Evolutionary conservation across 2,329 filamentous ascomycete species (phyloP).

Genomic region (Aspergillus aculeatus): DNA sequence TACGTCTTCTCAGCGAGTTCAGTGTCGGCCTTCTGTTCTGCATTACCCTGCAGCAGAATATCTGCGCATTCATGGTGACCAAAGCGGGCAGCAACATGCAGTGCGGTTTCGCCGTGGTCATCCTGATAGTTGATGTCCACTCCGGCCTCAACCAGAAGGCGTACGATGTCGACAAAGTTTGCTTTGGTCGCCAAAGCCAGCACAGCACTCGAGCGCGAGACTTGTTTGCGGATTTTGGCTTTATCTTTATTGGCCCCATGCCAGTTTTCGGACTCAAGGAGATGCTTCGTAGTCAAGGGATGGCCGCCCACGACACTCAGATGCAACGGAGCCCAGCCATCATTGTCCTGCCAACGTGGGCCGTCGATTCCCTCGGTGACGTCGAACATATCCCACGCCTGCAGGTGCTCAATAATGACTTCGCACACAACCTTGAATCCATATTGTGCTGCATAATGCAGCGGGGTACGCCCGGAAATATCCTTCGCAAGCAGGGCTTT

Average conservation of each 20-base stretch:
- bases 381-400: constrained; percentile 83
- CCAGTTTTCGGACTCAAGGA: constrained; percentile 80
- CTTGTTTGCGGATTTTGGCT: constrained; percentile 63
- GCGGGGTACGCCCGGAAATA: constrained; percentile 75
- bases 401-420: constrained; percentile 82
- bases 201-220: constrained; percentile 82
- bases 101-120: constrained; percentile 81
- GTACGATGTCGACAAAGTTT: constrained; percentile 80
- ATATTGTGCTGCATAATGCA: constrained; percentile 94
- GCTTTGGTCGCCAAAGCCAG: constrained; percentile 84
- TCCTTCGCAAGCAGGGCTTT: constrained; percentile 68
- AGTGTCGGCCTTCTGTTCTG: constrained; percentile 69
- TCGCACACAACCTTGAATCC: constrained; percentile 90
- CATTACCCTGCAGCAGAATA: constrained; percentile 69
- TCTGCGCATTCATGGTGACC: constrained; percentile 78
- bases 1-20: constrained; percentile 81
- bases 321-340: constrained; percentile 88
- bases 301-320: constrained; percentile 91
- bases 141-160: constrained; percentile 82
- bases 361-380: constrained; percentile 84
- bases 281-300: constrained; percentile 74
- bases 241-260: constrained; percentile 63
- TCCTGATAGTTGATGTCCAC: constrained; percentile 94
- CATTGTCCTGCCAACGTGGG: constrained; percentile 83
- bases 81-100: constrained; percentile 88